A percentile compares a stretch with the other conserved stretches of the same genome.
Conservation (phyloP, 2,329 filamentous ascomycete genomes). For the Curvularia spicifera region DNA sequence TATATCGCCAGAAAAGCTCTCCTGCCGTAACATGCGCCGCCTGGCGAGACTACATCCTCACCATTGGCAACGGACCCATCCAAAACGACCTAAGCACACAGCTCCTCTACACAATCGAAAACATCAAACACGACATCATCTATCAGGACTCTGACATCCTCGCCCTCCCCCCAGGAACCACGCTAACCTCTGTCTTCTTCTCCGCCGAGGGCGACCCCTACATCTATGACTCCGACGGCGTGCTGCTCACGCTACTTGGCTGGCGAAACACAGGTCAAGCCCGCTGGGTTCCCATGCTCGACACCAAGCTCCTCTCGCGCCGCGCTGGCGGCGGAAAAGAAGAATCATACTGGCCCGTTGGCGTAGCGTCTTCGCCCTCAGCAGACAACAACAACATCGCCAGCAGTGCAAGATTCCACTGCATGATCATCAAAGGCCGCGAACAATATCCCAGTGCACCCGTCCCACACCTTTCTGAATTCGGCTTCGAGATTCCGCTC, state of each 20-base stretch:
- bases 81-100: constrained; percentile 77
- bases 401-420: constrained; percentile 89
- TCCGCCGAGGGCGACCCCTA: constrained; percentile 93
- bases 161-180: constrained; percentile 76
- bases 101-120: constrained; percentile 90
- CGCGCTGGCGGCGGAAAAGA: constrained; percentile 83
- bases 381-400: constrained; percentile 72
- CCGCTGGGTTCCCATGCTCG: constrained; percentile 88
- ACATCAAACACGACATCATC: constrained; percentile 91
- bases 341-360: constrained; percentile 94
- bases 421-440: constrained; percentile 96
- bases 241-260: constrained; percentile 84
- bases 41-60: constrained; percentile 96
- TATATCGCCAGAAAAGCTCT: constrained; percentile 89
- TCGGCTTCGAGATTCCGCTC: constrained; percentile 87
- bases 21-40: constrained; percentile 92
- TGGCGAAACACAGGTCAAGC: constrained; percentile 88
- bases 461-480: constrained; percentile 90
- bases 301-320: constrained; percentile 83
- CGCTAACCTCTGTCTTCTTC: constrained; percentile 85
- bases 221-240: constrained; percentile 92
- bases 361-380: constrained; percentile 73
- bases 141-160: constrained; percentile 94
- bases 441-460: constrained; percentile 85
- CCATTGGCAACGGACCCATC: constrained; percentile 89